These are phyloP conservation scores for Gossypium gossypioides DNA, from an alignment of 441 rosid species.

Conservation along the genomic window DNA sequence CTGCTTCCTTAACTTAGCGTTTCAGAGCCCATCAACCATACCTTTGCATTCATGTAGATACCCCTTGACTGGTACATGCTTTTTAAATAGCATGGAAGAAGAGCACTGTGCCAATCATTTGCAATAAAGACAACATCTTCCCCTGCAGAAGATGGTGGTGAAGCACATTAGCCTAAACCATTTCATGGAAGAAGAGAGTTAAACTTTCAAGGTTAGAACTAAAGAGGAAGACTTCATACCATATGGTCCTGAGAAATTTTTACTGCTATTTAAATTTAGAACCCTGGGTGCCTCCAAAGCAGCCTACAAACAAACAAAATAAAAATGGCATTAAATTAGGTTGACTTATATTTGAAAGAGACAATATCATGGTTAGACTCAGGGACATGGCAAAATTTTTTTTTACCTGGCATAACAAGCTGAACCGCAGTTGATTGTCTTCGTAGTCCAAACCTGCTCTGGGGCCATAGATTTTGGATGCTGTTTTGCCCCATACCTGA, in stretches of 20 bases:
- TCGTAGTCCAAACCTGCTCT: conserved; percentile 58
- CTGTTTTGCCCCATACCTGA: conserved; percentile 87
- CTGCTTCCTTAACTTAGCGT: background rate
- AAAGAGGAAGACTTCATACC: conserved; percentile 29
- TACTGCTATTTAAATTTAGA: conserved; percentile 47
- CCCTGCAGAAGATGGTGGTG: conserved; percentile 30
- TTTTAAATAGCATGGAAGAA: conserved; percentile 76
- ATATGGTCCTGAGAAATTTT: conserved; percentile 67
- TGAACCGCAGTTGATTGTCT: conserved; percentile 79
- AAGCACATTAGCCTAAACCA: background rate
- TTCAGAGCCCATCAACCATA: conserved; percentile 11
- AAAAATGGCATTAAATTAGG: conserved; percentile 8
- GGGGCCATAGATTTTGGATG: conserved; percentile 79
- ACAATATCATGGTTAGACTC: background rate
- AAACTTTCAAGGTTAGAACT: background rate
- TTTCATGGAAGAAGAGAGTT: background rate
- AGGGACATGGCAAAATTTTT: background rate
- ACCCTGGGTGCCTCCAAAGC: conserved; percentile 78
- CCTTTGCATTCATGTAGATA: conserved; percentile 66
- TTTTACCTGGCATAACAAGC: conserved; percentile 67
- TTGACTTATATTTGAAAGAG: background rate
- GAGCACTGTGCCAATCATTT: conserved; percentile 92
- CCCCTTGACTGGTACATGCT: conserved; percentile 61
- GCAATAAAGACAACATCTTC: conserved; percentile 75
- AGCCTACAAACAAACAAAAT: conserved; percentile 32